Evolutionary conservation across 768 basidiomycete genomes (phyloP), one percentile per base, ranked within the genome.

Genomic region (Leccinum variicolor): DNA sequence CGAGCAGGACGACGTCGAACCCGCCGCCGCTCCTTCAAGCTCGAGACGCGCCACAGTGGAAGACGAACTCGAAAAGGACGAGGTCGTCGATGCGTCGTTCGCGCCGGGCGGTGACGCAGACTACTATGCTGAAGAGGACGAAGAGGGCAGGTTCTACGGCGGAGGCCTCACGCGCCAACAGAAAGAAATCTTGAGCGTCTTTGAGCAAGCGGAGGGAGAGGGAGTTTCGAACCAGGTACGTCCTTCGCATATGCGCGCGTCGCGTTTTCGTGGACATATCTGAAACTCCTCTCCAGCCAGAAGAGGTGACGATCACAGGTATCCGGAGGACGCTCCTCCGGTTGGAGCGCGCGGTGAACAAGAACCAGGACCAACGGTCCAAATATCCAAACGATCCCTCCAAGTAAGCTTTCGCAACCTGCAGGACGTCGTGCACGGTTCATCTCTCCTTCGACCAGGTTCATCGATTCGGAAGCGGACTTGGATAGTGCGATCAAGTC

Each of bases 381-480:
- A 97, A 97, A 72, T 92, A 91, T 70, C 90, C 92, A 0, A 82
- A 91, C 58, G 92, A 98, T 64, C 95, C 95, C 3, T 82, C 93
- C 46, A 97, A 90, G 95, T 95, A 62, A 58, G 80, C 50, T 23
- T 31, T 21, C 48, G 15, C 11, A 7, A 31, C 9, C 6, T 50
- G 46, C 19, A 17, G 1, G n/a, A 3, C 6, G 10, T 41, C 23
- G 49, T n/a, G 10, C 21, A n/a, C 4, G 13, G 29, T 23, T 72
- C 48, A 61, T 29, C 25, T 50, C 14, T 34, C 43, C 43, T 26
- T n/a, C 33, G 9, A 26, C 21, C 50, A 98, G 96, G 73, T 99
- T 98, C 79, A 98, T 99, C 64, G 97, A 98, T 71, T 98, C 97
- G 1, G 97, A 99, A 78, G 92, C 93, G 25, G 94, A 97, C 68